Evolutionary conservation across 352 stramenopile species (phyloP).

Genomic region (Blastocystis sp.): DNA sequence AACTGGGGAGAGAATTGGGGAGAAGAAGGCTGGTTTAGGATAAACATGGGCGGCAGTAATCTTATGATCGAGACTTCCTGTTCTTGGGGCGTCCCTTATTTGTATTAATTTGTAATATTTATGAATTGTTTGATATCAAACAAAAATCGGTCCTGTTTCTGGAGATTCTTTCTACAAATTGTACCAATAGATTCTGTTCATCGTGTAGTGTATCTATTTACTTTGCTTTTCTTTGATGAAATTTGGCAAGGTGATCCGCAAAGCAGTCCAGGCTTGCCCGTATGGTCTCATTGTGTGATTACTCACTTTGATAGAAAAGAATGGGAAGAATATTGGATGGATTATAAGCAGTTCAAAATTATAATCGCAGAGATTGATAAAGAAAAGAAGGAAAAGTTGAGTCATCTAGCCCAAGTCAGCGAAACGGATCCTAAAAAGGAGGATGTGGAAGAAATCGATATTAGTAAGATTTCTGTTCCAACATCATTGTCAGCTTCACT

Average conservation of each 20-base stretch:
- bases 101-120: slow-evolving; percentile 49
- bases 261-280: slow-evolving; percentile 36
- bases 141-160: neutral
- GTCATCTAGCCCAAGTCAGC: neutral
- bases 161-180: neutral
- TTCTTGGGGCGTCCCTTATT: slow-evolving; percentile 78
- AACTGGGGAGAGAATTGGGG: slow-evolving; percentile 84
- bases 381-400: slow-evolving; percentile 52
- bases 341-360: slow-evolving; percentile 61
- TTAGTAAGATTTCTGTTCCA: neutral
- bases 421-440: neutral
- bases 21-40: slow-evolving; percentile 83
- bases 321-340: slow-evolving; percentile 56
- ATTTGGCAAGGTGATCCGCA: slow-evolving; percentile 57
- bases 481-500: slow-evolving; percentile 5
- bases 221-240: slow-evolving; percentile 11
- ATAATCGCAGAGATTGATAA: slow-evolving; percentile 58
- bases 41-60: slow-evolving; percentile 82
- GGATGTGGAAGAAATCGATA: slow-evolving; percentile 38
- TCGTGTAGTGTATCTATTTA: neutral
- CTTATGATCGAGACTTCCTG: slow-evolving; percentile 73
- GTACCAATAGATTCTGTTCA: neutral
- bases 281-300: neutral
- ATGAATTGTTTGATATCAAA: neutral
- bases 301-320: neutral